Evolutionary conservation across 108 stramenopile genomes (phyloP).

Genomic region (Nitzschia sp.): DNA sequence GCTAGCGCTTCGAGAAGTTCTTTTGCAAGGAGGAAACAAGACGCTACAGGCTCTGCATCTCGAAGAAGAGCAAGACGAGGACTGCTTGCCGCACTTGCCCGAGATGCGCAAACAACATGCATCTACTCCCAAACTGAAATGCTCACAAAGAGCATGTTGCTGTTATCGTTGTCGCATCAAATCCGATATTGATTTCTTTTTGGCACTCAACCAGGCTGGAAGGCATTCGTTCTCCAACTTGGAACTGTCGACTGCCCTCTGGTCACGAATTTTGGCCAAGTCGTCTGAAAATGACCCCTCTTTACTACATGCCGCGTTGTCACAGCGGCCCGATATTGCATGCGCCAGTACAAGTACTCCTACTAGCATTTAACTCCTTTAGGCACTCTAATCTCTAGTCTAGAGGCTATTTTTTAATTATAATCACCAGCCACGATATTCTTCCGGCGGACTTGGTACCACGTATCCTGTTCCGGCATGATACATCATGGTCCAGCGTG

Average conservation of each 20-base stretch:
- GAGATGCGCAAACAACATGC: background rate
- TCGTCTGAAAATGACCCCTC: background rate
- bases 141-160: background rate
- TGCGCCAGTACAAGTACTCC: too few relatives aligned
- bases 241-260: background rate
- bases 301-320: background rate
- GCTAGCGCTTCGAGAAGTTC: conserved; percentile 5
- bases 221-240: conserved; percentile 7
- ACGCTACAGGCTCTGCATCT: background rate
- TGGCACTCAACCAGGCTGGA: conserved; percentile 18
- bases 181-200: conserved; percentile 11
- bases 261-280: conserved; percentile 9
- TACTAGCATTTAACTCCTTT: too few relatives aligned
- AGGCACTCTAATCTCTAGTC: too few relatives aligned
- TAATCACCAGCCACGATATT: too few relatives aligned
- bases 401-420: too few relatives aligned
- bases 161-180: conserved; percentile 4
- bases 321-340: background rate
- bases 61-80: conserved; percentile 8
- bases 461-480: too few relatives aligned
- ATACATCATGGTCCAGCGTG: too few relatives aligned
- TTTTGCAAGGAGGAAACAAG: background rate
- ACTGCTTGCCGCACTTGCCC: background rate
- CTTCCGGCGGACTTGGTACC: too few relatives aligned
- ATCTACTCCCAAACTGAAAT: background rate